These are phyloP conservation scores for Nakazawaea molendinolei DNA, from an alignment of 805 yeast genomes.

Conservation along the genomic window DNA sequence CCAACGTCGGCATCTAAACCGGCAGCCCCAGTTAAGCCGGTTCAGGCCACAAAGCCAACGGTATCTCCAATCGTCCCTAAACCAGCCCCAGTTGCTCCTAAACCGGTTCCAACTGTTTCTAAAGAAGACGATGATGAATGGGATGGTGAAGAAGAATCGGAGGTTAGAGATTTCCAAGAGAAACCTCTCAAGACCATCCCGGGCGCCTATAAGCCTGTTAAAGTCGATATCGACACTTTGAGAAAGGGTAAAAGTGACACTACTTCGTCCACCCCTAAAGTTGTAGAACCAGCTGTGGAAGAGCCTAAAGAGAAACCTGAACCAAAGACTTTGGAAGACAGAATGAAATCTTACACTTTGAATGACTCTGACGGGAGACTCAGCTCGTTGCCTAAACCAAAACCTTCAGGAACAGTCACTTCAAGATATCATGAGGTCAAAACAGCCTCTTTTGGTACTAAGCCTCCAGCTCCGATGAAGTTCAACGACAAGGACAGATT, in stretches of 20 bases:
- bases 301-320: slow-evolving; percentile 40
- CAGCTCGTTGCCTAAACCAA: slow-evolving; percentile 59
- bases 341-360: slow-evolving; percentile 25
- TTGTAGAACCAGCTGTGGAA: slow-evolving; percentile 20
- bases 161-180: slow-evolving; percentile 44
- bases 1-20: slow-evolving; percentile 23
- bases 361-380: slow-evolving; percentile 39
- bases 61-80: no score
- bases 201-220: slow-evolving; percentile 61
- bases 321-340: slow-evolving; percentile 43
- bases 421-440: slow-evolving; percentile 37
- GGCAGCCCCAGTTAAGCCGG: slow-evolving; percentile 24
- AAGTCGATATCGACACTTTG: slow-evolving; percentile 51
- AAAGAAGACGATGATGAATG: slow-evolving; percentile 51
- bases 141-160: slow-evolving; percentile 59
- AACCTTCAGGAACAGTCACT: slow-evolving; percentile 42
- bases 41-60: slow-evolving; percentile 19
- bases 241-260: slow-evolving; percentile 43
- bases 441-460: slow-evolving; percentile 27
- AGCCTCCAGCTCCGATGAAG: slow-evolving; percentile 22
- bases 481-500: slow-evolving; percentile 33
- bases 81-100: slow-evolving; percentile 15
- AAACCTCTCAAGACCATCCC: slow-evolving; percentile 48
- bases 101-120: slow-evolving; percentile 8
- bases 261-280: slow-evolving; percentile 35